Percentiles rank a stretch among this genome's conserved stretches.
Conservation (phyloP, 139 green algal species). For the Mesotaenium endlicherianum region DNA sequence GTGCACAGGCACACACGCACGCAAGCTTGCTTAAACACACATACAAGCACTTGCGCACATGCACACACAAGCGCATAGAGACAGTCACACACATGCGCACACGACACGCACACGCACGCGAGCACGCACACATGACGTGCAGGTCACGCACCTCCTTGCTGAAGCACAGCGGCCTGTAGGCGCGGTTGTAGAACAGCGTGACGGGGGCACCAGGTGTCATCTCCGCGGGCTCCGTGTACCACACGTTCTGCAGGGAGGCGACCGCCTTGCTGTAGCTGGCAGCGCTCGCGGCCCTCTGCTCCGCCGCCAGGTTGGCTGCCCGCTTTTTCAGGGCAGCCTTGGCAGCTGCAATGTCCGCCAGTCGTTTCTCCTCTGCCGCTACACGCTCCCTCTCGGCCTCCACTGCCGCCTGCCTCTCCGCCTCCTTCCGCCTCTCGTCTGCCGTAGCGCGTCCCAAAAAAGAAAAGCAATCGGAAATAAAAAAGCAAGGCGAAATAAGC, state of each 20-base stretch:
- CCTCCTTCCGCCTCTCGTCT: constrained; percentile 34
- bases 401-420: constrained; percentile 19
- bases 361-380: constrained; percentile 8
- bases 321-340: neutral
- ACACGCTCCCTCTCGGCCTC: constrained; percentile 37
- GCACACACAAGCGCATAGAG: too few species aligned
- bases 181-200: constrained; percentile 41
- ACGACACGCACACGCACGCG: too few species aligned
- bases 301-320: constrained; percentile 5
- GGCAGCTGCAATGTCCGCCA: constrained; percentile 1
- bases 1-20: too few species aligned
- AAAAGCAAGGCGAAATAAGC: too few species aligned
- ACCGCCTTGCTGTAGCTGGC: neutral
- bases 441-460: too few species aligned
- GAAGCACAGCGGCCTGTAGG: constrained; percentile 4
- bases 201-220: neutral
- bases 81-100: too few species aligned
- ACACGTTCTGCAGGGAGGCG: constrained; percentile 15
- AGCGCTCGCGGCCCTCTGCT: neutral
- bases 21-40: too few species aligned
- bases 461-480: too few species aligned
- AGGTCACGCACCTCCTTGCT: constrained; percentile 29
- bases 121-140: too few species aligned
- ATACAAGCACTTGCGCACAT: too few species aligned
- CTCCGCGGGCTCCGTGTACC: constrained; percentile 12